These are phyloP conservation scores for Cladosporium sphaerospermum DNA, from an alignment of 2,329 filamentous ascomycete species.

Conservation along the genomic window DNA sequence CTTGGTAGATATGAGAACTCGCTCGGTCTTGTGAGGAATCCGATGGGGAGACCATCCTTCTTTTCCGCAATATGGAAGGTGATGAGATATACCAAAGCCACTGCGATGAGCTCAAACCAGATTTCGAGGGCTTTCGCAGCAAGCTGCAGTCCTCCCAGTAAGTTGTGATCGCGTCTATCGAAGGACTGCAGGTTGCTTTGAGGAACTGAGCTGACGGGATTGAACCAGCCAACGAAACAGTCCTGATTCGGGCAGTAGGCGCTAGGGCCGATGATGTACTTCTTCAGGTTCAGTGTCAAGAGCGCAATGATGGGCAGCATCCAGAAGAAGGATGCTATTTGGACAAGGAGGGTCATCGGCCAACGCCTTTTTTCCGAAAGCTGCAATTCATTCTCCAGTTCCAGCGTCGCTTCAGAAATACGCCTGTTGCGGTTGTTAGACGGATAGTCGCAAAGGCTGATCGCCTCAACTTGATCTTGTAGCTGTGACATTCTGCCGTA, in stretches of 20 bases:
- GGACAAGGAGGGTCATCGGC: conserved; percentile 10
- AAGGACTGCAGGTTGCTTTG: conserved; percentile 15
- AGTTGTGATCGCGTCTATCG: conserved; percentile 22
- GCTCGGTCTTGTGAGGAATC: conserved; percentile 23
- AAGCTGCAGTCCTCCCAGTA: conserved; percentile 27
- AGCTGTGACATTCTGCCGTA: too few relatives aligned
- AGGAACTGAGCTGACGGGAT: conserved; percentile 3
- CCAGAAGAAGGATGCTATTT: conserved; percentile 25
- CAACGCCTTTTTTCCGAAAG: conserved; percentile 5
- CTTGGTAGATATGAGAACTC: conserved; percentile 23
- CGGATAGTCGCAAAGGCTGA: background rate
- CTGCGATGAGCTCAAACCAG: conserved; percentile 28
- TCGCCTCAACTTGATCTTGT: background rate
- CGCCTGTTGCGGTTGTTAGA: background rate
- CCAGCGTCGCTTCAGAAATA: background rate
- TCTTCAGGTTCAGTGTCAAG: conserved; percentile 23
- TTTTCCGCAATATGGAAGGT: conserved; percentile 22
- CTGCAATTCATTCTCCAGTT: conserved; percentile 10
- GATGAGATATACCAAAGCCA: conserved; percentile 24
- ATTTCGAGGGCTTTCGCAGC: conserved; percentile 28
- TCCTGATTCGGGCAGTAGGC: conserved; percentile 22
- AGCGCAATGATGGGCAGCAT: conserved; percentile 23
- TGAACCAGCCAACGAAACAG: conserved; percentile 18
- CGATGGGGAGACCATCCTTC: conserved; percentile 23
- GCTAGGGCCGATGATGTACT: conserved; percentile 25